Evolutionary conservation across 176 grass and related monocot genomes (phyloP).

Genomic region (Puccinellia tenuiflora): DNA sequence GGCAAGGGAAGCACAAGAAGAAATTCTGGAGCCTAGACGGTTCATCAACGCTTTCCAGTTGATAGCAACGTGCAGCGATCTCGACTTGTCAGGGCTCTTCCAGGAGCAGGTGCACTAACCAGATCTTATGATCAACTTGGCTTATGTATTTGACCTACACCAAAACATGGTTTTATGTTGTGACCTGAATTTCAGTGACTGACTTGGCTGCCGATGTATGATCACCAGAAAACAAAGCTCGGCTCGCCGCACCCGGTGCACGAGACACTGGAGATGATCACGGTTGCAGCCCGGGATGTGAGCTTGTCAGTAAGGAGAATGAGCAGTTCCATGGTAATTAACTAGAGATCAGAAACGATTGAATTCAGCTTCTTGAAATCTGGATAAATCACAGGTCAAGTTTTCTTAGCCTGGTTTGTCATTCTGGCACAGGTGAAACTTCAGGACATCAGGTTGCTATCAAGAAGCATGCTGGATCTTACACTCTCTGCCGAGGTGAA

Average conservation of each 20-base stretch:
- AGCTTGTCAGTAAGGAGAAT: constrained; percentile 45
- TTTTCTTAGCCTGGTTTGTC: neutral
- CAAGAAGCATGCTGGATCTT: constrained; percentile 43
- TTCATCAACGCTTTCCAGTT: constrained; percentile 64
- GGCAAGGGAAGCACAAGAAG: constrained; percentile 24
- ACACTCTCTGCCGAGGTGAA: constrained; percentile 56
- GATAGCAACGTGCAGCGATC: constrained; percentile 58
- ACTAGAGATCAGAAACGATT: neutral
- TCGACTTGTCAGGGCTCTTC: constrained; percentile 71
- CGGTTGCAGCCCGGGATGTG: constrained; percentile 39
- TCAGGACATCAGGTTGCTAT: constrained; percentile 36
- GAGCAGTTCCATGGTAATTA: constrained; percentile 49
- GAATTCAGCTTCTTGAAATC: neutral
- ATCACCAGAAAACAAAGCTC: constrained; percentile 59
- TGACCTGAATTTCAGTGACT: neutral
- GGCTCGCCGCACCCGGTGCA: constrained; percentile 44
- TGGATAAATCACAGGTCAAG: neutral
- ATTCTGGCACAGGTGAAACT: constrained; percentile 57
- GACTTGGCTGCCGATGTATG: neutral
- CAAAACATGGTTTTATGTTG: neutral
- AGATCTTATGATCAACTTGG: neutral
- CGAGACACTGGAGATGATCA: constrained; percentile 64
- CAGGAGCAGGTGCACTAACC: constrained; percentile 39
- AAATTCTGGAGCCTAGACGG: constrained; percentile 8
- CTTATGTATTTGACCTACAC: neutral